phyloP scores from a whole-genome alignment of 2,329 filamentous ascomycete genomes.

The Trichoderma sp. region DNA sequence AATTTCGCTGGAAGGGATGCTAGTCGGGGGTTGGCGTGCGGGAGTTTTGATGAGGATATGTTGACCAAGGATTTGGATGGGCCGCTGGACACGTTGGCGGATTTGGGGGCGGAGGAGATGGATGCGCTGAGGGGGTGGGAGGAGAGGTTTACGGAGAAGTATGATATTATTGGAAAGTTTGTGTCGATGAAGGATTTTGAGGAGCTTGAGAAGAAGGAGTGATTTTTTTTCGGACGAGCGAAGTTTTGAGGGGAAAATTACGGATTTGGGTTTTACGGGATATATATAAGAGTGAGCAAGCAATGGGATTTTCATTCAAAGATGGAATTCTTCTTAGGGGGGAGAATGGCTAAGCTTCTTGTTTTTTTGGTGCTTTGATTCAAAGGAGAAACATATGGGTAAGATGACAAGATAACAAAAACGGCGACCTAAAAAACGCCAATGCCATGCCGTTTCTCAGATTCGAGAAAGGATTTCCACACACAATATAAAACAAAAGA shows the following conservation, averaged over 20 bases:
- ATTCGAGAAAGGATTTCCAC: slow-evolving; percentile 21
- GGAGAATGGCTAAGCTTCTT: neutral
- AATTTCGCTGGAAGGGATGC: slow-evolving; percentile 96
- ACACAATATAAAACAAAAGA: neutral
- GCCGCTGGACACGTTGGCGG: slow-evolving; percentile 73
- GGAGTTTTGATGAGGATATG: slow-evolving; percentile 94
- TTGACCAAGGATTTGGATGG: slow-evolving; percentile 85
- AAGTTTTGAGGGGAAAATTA: neutral
- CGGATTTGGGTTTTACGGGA: neutral
- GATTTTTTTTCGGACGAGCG: neutral
- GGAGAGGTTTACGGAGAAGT: slow-evolving; percentile 89
- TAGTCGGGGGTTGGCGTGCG: slow-evolving; percentile 78
- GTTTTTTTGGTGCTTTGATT: neutral
- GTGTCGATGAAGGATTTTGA: slow-evolving; percentile 52
- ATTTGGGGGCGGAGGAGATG: slow-evolving; percentile 69
- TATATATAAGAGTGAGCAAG: neutral
- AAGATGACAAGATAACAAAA: slow-evolving; percentile 13
- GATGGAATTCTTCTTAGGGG: neutral
- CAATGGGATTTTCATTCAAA: neutral
- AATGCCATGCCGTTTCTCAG: slow-evolving; percentile 17
- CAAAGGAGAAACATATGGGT: neutral
- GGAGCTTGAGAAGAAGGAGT: slow-evolving; percentile 17
- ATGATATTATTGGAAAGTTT: slow-evolving; percentile 86
- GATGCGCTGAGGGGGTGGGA: slow-evolving; percentile 90
- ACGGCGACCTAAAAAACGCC: neutral